These are phyloP conservation scores for Aurinia saxatilis DNA, from an alignment of 345 rosid species.

Conservation along the genomic window DNA sequence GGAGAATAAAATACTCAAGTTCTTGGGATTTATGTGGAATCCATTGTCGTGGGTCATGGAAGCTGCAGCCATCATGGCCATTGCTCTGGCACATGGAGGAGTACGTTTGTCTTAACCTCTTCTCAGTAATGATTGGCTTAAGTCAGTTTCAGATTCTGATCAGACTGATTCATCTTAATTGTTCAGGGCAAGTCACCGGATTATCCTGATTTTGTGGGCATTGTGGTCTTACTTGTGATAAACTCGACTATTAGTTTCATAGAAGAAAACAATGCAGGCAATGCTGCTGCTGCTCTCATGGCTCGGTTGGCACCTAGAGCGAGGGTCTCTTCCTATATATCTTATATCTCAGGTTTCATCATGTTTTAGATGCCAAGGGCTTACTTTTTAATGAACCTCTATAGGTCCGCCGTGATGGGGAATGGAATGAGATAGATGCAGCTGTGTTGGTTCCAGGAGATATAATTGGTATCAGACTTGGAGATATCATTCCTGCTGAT, in stretches of 20 bases:
- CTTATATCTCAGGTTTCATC: no score
- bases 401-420: slow-evolving; percentile 44
- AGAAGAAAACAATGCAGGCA: slow-evolving; percentile 72
- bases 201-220: slow-evolving; percentile 55
- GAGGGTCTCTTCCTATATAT: slow-evolving; percentile 28
- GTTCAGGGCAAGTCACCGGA: slow-evolving; percentile 50
- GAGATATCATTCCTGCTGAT: slow-evolving; percentile 69
- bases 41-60: slow-evolving; percentile 76
- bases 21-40: slow-evolving; percentile 62
- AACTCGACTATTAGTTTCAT: slow-evolving; percentile 61
- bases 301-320: slow-evolving; percentile 61
- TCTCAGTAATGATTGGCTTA: background rate
- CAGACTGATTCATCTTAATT: background rate
- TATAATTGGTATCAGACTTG: slow-evolving; percentile 29
- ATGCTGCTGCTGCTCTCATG: slow-evolving; percentile 69
- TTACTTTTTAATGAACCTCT: background rate
- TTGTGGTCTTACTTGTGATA: slow-evolving; percentile 39
- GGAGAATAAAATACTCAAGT: slow-evolving; percentile 55
- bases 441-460: slow-evolving; percentile 69
- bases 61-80: slow-evolving; percentile 68
- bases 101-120: slow-evolving; percentile 18
- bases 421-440: slow-evolving; percentile 71
- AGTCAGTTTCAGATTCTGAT: background rate
- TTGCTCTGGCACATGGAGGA: slow-evolving; percentile 65
- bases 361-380: no score